Base-by-base conservation (phyloP, 2,329 filamentous ascomycete genomes). In the Hansfordia pulvinata region DNA sequence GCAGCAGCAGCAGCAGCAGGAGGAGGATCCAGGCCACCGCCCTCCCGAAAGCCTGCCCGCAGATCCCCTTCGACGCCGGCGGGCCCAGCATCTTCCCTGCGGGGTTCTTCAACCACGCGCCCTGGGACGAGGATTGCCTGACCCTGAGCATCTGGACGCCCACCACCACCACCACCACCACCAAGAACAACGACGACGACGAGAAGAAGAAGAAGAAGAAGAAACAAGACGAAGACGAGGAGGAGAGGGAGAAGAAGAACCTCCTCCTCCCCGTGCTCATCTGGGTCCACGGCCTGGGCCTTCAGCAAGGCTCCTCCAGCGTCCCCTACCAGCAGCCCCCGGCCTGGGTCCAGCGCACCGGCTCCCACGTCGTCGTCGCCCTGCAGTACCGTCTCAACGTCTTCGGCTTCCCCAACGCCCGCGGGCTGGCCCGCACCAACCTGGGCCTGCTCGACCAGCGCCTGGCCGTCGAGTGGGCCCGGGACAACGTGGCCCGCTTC, bases 351-450 rank as follows among this genome's bases (percentile, higher is more conserved):
- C 35, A 38, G 21, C 38, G 41, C 13, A 41, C 35, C 14, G 40
- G 43, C 24, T 28, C 34, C 14, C 42, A 47, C 26, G 39, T 52
- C n/a, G 43, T 52, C 19, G 47, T 52, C 10, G 36, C 36, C 3
- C 38, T 47, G 13, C 54, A 52, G 30, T 56, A 53, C 25, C 43
- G 53, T 20, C 32, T 54, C 17, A 47, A 44, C 20, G 49, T 56
- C 20, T 46, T 55, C 18, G 52, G 52, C 3, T 54, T 53, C 27
- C 50, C 52, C 5, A 40, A 30, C 8, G 42, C 36, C 2, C 26
- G 44, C 6, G 31, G 36, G 9, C 38, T 42, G 8, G 19, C 28
- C 17, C 31, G 33, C 30, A 43, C 52, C 17, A 47, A 52, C 14
- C 31, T 50, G 8, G 44, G 44, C 2, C 34, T 50, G 5, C 36